Base-by-base conservation (phyloP, 2,329 filamentous ascomycete species). In the Aspergillus novofumigatus region DNA sequence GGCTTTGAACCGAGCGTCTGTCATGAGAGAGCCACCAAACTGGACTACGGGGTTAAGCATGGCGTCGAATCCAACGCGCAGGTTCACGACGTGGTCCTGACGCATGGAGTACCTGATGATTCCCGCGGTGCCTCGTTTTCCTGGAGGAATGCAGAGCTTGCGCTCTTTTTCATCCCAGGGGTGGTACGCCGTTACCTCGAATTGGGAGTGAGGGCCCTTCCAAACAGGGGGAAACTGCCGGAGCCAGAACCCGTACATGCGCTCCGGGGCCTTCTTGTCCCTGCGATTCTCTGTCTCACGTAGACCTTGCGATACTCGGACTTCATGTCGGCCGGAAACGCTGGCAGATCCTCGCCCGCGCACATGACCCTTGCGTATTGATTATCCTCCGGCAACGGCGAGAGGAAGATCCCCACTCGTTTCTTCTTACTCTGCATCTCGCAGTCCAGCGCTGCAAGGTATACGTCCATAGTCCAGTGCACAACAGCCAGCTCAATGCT, bases 391-490 rank as follows among this genome's bases (percentile, higher is more conserved):
- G 29, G 49, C 17, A 51, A 10, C 3, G 49, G 49, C 1, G 49
- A 17, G 17, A 51, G 49, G 26, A 35, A 51, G 10, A 51, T 51
- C 3, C 17, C 49, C 2, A 51, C 10, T 1, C 49, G 49, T 6
- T 41, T 17, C 20, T 26, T 17, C 6, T 3, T 5, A 1, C n/a
- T 23, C 11, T 14, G 11, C n/a, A 8, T 41, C 20, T 51, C 29
- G n/a, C 59, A 65, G 47, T 65, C 64, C 7, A 67, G 59, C 10
- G 57, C 58, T 3, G 59, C 62, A 3, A 67, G 45, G 44, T 63
- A 67, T 1, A 53, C 60, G 4, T 63, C 59, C 62, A 63, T 64
- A 9, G 54, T 61, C 62, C 60, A 65, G 21, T 56, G 55, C 20
- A 62, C 42, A 32, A 65, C 54, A 23, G 54, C 57, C 5, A 65